phyloP scores from a whole-genome alignment of 1,284 basidiomycete species.

The Cutaneotrichosporon cutaneum region DNA sequence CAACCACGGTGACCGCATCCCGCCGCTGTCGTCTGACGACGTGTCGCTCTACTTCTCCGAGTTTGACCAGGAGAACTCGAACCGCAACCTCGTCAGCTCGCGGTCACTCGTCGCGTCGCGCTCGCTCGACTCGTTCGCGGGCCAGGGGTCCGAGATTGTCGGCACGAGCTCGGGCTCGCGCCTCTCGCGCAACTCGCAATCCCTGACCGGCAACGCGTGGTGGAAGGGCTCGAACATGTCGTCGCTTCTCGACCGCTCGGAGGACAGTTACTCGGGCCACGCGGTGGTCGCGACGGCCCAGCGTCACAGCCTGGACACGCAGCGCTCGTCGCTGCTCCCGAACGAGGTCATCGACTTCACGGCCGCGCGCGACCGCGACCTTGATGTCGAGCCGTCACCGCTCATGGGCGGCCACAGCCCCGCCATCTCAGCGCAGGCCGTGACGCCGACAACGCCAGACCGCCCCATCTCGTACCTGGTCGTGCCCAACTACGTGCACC shows the following conservation, averaged over 20 bases:
- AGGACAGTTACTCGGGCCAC: conserved; percentile 13
- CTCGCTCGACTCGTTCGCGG: conserved; percentile 23
- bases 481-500: neutral
- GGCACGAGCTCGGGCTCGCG: neutral
- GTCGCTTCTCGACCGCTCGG: conserved; percentile 1
- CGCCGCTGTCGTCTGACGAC: conserved; percentile 42
- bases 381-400: neutral
- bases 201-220: neutral
- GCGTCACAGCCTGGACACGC: conserved; percentile 43
- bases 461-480: conserved; percentile 3
- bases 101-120: conserved; percentile 8
- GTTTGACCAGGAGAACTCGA: conserved; percentile 9
- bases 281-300: conserved; percentile 44
- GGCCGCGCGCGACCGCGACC: neutral
- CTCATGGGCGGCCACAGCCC: conserved; percentile 3
- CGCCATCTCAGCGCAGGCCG: neutral
- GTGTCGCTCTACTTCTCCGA: conserved; percentile 23
- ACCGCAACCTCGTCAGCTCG: neutral
- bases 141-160: conserved; percentile 18
- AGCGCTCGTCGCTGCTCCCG: conserved; percentile 30
- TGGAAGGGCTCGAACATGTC: conserved; percentile 7
- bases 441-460: conserved; percentile 6
- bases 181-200: conserved; percentile 4
- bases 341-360: conserved; percentile 23
- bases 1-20: conserved; percentile 11